Base-by-base conservation (phyloP, 2,329 filamentous ascomycete genomes). In the Fusarium nisikadoi region DNA sequence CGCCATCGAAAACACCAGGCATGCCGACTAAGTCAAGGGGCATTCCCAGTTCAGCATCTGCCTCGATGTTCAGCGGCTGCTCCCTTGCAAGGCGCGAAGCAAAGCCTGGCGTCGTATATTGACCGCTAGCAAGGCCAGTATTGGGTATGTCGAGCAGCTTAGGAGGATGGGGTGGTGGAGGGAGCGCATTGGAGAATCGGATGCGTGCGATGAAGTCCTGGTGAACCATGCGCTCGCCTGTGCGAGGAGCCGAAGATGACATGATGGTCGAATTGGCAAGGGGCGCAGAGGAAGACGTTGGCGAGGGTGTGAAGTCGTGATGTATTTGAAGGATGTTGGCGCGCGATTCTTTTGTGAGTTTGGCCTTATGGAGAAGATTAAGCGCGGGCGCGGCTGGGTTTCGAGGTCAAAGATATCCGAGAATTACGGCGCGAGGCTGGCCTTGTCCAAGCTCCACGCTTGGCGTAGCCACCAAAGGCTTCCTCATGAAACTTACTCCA, bases 151-250 rank as follows among this genome's bases (percentile, higher is more conserved):
- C 94, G 76, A 99, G 92, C 71, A 99, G 91, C 86, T 99, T 99
- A 2, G 96, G 96, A 2, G 95, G 94, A 80, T 95, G 94, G 61
- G 95, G 94, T 60, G 96, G 96, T 72, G 96, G 95, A 72, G 96
- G 96, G 20, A 99, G 91, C 76, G 94, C 92, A 89, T 99, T 99
- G 79, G 94, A 94, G 82, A 97, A 99, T 82, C 96, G 91, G 79
- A 98, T 94, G 77, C 95, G 93, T 72, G 95, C 95, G 80, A 99
- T 97, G 84, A 98, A 98, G 83, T 99, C 96, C 84, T 99, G 96
- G 80, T 97, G 94, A 77, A 91, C 86, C 78, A 89, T 86, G 81
- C 89, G 87, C 81, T 89, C 87, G 80, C 86, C 85, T 71, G 81
- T 79, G 75, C 83, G 83, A 74, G 76, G 60, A 59, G 62, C 68